phyloP scores from a whole-genome alignment of 305 asterid species.

The Fraxinus platypoda region DNA sequence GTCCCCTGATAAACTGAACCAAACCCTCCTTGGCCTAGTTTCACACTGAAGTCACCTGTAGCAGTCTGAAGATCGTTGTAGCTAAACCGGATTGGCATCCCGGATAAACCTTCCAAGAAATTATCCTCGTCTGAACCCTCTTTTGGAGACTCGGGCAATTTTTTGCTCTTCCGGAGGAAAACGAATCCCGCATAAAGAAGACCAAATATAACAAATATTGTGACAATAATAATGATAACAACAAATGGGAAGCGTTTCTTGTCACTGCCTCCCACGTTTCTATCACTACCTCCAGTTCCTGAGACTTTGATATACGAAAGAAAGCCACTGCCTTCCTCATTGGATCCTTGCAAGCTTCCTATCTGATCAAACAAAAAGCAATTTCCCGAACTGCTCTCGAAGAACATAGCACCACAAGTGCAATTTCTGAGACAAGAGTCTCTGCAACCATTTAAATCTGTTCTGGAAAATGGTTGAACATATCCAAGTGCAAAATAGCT shows the following conservation, averaged over 20 bases:
- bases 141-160: background rate
- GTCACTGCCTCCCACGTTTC: background rate
- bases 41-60: background rate
- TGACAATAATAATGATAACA: background rate
- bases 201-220: background rate
- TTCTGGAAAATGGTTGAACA: slow-evolving; percentile 46
- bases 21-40: background rate
- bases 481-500: slow-evolving; percentile 60
- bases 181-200: background rate
- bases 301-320: background rate
- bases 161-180: background rate
- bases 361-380: background rate
- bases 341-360: background rate
- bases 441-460: background rate
- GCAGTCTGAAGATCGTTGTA: background rate
- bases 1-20: background rate
- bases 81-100: background rate
- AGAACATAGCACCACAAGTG: background rate
- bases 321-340: background rate
- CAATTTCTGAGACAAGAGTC: background rate
- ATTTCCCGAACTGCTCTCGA: background rate
- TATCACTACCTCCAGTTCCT: background rate
- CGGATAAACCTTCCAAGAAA: background rate
- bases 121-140: background rate
- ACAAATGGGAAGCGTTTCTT: background rate